phyloP scores from a whole-genome alignment of 2,329 filamentous ascomycete genomes.

The Pseudogymnoascus sp. region DNA sequence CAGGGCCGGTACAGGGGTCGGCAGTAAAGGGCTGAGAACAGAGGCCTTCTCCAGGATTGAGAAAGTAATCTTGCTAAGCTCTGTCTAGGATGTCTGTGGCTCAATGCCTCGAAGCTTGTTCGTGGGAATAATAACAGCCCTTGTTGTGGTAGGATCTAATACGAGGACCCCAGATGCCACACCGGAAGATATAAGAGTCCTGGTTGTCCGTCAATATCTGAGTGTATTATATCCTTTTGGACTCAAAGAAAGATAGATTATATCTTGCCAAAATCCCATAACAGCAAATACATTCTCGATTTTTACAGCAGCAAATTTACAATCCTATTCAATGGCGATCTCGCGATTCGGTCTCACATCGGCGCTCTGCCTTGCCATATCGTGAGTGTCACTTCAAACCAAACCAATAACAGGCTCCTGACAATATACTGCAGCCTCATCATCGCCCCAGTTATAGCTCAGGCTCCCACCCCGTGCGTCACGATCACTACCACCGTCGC shows the following conservation, averaged over 20 bases:
- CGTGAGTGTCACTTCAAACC: neutral
- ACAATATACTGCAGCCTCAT: neutral
- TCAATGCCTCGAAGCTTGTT: neutral
- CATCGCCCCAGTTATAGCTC: neutral
- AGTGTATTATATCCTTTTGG: neutral
- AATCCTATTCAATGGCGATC: neutral
- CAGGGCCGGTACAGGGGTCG: neutral
- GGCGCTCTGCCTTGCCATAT: neutral
- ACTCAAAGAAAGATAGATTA: neutral
- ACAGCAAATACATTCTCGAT: neutral
- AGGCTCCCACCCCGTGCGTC: neutral
- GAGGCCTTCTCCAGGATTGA: neutral
- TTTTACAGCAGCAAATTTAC: neutral
- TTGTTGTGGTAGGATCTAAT: neutral
- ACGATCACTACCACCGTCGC: neutral
- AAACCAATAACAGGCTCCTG: neutral
- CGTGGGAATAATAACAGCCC: neutral
- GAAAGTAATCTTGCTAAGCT: neutral
- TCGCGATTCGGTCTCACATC: neutral
- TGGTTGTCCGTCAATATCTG: too few relatives aligned
- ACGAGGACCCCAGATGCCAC: neutral
- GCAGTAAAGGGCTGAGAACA: neutral
- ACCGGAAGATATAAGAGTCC: neutral
- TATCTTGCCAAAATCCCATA: neutral
- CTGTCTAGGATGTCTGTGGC: neutral